Percentiles rank a stretch among this genome's conserved stretches.
These are phyloP conservation scores for Puccinia horiana DNA, from an alignment of 1,284 basidiomycete genomes.

Conservation along the genomic window DNA sequence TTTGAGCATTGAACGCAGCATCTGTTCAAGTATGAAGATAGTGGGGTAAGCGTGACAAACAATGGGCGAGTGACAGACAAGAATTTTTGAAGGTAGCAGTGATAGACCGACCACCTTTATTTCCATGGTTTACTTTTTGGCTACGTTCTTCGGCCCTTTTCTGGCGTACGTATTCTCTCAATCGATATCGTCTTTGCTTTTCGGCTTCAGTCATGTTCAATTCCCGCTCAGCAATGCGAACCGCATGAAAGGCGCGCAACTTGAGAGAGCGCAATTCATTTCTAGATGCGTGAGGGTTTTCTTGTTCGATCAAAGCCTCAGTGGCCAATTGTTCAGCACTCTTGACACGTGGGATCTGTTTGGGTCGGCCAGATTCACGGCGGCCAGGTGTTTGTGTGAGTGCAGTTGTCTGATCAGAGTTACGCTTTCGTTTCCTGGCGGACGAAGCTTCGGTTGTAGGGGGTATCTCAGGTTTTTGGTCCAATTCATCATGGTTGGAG, in stretches of 20 bases:
- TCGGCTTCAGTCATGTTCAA: conserved; percentile 43
- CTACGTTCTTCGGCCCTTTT: conserved; percentile 32
- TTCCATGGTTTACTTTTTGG: conserved; percentile 7
- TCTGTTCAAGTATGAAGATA: neutral
- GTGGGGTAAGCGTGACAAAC: neutral
- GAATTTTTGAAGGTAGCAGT: neutral
- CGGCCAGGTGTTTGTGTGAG: neutral
- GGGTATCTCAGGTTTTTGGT: neutral
- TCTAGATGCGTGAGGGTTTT: conserved; percentile 44
- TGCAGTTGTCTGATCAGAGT: neutral
- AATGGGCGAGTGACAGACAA: neutral
- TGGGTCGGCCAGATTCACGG: neutral
- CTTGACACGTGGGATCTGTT: conserved; percentile 14
- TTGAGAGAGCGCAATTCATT: conserved; percentile 42
- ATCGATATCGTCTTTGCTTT: conserved; percentile 21
- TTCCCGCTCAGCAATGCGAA: conserved; percentile 41
- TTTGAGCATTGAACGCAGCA: neutral
- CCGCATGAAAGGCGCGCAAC: conserved; percentile 42
- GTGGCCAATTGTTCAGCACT: conserved; percentile 34
- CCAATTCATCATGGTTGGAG: neutral
- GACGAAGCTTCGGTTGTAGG: neutral
- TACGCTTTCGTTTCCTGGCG: neutral
- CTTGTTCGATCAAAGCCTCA: conserved; percentile 43
- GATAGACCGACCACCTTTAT: neutral
- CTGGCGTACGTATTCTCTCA: conserved; percentile 43